Conservation (phyloP, 306 rosid species). For the Corylus heterophylla region DNA sequence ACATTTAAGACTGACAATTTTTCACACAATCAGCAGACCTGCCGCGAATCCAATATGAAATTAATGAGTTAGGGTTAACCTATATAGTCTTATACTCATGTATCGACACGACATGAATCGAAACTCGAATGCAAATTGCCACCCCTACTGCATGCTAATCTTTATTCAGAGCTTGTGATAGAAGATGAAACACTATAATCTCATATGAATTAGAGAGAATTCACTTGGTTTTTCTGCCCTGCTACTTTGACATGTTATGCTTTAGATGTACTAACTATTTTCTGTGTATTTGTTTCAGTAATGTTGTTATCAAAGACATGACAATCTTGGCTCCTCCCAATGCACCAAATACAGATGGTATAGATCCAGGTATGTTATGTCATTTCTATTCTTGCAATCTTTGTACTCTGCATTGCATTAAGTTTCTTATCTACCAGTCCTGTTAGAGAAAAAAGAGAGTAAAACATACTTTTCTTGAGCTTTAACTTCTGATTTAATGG, state of each 20-base stretch:
- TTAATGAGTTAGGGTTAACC: no score
- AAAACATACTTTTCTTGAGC: conserved; percentile 1
- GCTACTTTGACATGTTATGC: neutral
- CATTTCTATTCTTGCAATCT: neutral
- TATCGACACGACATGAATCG: no score
- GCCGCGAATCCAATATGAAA: no score
- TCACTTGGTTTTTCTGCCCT: neutral
- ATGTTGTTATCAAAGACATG: conserved; percentile 90
- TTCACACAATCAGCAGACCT: no score
- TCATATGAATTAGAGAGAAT: neutral
- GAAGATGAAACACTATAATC: neutral
- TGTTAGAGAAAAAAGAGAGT: neutral
- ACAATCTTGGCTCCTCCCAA: conserved; percentile 92
- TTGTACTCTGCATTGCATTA: neutral
- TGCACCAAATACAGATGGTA: conserved; percentile 95
- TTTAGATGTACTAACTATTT: conserved; percentile 8
- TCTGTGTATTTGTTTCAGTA: conserved; percentile 53
- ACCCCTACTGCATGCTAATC: neutral
- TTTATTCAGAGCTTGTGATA: neutral
- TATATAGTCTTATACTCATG: no score
- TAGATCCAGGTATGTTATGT: conserved; percentile 75
- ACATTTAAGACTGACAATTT: no score
- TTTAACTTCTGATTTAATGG: conserved; percentile 20
- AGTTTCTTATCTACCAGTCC: conserved; percentile 2
- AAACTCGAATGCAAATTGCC: no score